A percentile compares a stretch with the other conserved stretches of the same genome.
phyloP scores from a whole-genome alignment of 192 early-diverging fungal genomes.

The Mortierella hygrophila region DNA sequence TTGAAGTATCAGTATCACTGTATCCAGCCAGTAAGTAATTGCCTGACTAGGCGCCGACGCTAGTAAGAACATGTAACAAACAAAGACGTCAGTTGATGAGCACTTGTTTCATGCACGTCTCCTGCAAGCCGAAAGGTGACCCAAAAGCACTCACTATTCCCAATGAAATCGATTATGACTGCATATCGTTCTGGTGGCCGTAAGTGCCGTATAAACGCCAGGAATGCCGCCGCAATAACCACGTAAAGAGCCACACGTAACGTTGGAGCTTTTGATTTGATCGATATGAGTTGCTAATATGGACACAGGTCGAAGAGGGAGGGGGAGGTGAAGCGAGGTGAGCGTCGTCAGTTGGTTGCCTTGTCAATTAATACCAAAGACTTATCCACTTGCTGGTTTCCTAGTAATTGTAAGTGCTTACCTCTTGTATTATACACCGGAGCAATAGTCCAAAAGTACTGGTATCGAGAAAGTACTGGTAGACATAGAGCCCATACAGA shows the following conservation, averaged over 20 bases:
- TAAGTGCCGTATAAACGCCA: conserved; percentile 32
- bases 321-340: too few species aligned
- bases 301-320: background rate
- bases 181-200: conserved; percentile 28
- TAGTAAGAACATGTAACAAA: background rate
- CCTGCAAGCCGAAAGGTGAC: background rate
- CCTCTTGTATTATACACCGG: conserved; percentile 35
- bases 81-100: too few species aligned
- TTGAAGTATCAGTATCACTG: conserved; percentile 19
- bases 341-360: background rate
- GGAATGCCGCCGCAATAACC: conserved; percentile 10
- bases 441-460: conserved; percentile 42
- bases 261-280: conserved; percentile 43
- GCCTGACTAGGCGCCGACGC: conserved; percentile 42
- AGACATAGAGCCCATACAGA: conserved; percentile 45
- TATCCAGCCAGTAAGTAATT: conserved; percentile 33
- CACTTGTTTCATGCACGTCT: background rate
- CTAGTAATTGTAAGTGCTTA: background rate
- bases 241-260: conserved; percentile 33
- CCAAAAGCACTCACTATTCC: conserved; percentile 23
- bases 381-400: too few species aligned
- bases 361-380: background rate
- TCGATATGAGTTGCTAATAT: conserved; percentile 39
- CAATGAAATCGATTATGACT: conserved; percentile 50
- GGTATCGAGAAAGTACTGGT: conserved; percentile 45